Percentiles rank a stretch among this genome's conserved stretches.
phyloP scores from a whole-genome alignment of 2,329 filamentous ascomycete genomes.

The Fusarium sp. region DNA sequence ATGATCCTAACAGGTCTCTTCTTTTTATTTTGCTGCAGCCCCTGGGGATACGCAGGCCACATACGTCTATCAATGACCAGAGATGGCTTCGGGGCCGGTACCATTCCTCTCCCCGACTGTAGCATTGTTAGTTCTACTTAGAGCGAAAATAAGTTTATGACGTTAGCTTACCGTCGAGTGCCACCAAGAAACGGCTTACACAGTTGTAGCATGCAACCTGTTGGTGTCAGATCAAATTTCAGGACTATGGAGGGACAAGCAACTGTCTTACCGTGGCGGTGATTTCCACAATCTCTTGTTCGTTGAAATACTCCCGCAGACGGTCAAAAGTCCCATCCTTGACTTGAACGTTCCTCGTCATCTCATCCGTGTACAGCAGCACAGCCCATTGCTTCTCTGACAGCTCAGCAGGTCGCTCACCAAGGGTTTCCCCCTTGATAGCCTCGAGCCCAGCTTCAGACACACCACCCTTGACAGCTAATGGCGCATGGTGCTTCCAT shows the following conservation, averaged over 20 bases:
- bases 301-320: slow-evolving; percentile 71
- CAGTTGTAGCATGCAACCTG: slow-evolving; percentile 83
- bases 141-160: slow-evolving; percentile 16
- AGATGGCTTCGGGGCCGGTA: slow-evolving; percentile 60
- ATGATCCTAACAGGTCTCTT: slow-evolving; percentile 3
- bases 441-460: slow-evolving; percentile 62
- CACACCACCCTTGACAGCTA: slow-evolving; percentile 71
- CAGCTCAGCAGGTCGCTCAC: slow-evolving; percentile 56
- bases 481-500: slow-evolving; percentile 82
- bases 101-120: slow-evolving; percentile 70
- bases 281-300: slow-evolving; percentile 83
- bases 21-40: slow-evolving; percentile 11
- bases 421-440: slow-evolving; percentile 53
- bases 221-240: slow-evolving; percentile 29
- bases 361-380: slow-evolving; percentile 81
- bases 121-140: slow-evolving; percentile 45
- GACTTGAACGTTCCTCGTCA: slow-evolving; percentile 81
- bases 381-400: slow-evolving; percentile 75
- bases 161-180: slow-evolving; percentile 74
- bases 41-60: slow-evolving; percentile 7
- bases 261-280: slow-evolving; percentile 73
- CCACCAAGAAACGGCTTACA: slow-evolving; percentile 85
- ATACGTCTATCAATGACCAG: slow-evolving; percentile 49
- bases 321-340: slow-evolving; percentile 74
- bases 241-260: background rate